Evolutionary conservation across 805 yeast genomes (phyloP).

Genomic region (Candida nanaspora): DNA sequence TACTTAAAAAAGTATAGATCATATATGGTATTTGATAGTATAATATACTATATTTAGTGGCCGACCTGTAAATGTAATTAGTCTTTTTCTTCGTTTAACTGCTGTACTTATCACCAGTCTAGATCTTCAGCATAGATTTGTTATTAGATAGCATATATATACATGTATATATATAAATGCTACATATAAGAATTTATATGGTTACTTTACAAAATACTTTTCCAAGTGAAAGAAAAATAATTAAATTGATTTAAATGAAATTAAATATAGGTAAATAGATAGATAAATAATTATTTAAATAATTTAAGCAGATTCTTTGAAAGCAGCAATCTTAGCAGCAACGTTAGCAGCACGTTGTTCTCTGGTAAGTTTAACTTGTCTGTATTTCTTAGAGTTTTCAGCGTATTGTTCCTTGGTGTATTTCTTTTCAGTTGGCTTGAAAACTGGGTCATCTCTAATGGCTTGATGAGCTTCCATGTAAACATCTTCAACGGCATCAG

Average conservation of each 20-base stretch:
- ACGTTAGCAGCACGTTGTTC: constrained; percentile 88
- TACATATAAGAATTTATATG: no score
- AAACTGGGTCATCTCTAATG: constrained; percentile 93
- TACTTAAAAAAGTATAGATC: no score
- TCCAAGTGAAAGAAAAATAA: neutral
- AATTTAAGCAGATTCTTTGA: constrained; percentile 47
- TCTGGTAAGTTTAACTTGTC: constrained; percentile 77
- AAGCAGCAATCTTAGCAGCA: constrained; percentile 90
- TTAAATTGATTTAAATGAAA: neutral
- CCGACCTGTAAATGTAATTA: no score
- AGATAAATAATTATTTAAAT: constrained; percentile 4
- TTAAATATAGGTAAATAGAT: neutral
- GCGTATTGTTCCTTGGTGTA: constrained; percentile 97
- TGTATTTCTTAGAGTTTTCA: constrained; percentile 92
- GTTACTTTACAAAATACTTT: no score
- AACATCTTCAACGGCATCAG: constrained; percentile 93
- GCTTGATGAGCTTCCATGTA: constrained; percentile 91
- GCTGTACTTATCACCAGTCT: no score
- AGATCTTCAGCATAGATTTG: no score
- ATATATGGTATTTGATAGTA: no score
- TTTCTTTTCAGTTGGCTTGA: constrained; percentile 85
- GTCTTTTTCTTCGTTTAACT: no score
- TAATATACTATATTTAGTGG: no score
- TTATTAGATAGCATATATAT: no score
- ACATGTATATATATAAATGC: no score